A percentile compares a stretch with the other conserved stretches of the same genome.
Conservation (phyloP, 2,329 filamentous ascomycete genomes). For the Pseudopyrenochaeta lycopersici region DNA sequence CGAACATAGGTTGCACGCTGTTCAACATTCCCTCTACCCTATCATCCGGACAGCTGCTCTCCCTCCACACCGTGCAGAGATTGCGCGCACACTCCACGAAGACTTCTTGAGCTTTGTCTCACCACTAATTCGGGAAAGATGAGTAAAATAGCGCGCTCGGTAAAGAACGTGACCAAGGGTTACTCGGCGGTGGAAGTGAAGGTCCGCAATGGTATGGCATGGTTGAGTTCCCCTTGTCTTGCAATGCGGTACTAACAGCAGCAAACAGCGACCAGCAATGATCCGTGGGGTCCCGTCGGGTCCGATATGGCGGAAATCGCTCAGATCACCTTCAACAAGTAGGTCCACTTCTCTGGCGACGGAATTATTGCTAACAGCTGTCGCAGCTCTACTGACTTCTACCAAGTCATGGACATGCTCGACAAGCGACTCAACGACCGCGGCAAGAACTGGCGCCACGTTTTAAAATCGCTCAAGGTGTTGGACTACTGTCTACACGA, state of each 20-base stretch:
- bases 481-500: constrained; percentile 98
- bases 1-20: neutral
- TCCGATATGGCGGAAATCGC: constrained; percentile 99
- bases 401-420: constrained; percentile 99
- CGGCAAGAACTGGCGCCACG: constrained; percentile 99
- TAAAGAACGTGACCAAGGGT: constrained; percentile 99
- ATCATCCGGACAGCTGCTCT: neutral
- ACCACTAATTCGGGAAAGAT: constrained; percentile 61
- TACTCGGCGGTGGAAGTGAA: constrained; percentile 97
- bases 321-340: constrained; percentile 98
- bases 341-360: constrained; percentile 51
- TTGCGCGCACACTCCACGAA: constrained; percentile 11
- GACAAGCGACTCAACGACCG: constrained; percentile 99
- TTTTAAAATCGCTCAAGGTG: constrained; percentile 96
- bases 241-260: constrained; percentile 32
- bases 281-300: constrained; percentile 96
- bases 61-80: neutral
- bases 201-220: constrained; percentile 63
- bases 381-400: constrained; percentile 89
- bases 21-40: constrained; percentile 2
- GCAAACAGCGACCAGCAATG: constrained; percentile 97
- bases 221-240: constrained; percentile 1
- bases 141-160: constrained; percentile 96
- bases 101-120: constrained; percentile 2
- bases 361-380: constrained; percentile 34